Evolutionary conservation across 345 rosid species (phyloP).

Genomic region (Diplotaxis tenuifolia): DNA sequence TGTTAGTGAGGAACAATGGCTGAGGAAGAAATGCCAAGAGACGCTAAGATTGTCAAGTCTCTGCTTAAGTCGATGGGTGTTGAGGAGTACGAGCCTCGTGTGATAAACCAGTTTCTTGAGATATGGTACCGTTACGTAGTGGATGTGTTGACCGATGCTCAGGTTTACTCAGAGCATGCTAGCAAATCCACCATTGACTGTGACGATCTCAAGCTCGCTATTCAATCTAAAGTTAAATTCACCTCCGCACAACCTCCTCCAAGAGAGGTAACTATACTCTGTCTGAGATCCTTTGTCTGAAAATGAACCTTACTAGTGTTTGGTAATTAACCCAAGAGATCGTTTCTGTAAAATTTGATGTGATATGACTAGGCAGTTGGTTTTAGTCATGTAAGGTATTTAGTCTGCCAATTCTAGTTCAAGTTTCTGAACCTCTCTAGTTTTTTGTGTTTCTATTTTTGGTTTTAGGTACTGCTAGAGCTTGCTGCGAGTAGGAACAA

Average conservation of each 20-base stretch:
- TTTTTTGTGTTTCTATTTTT: too few species aligned
- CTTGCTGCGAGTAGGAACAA: constrained; percentile 81
- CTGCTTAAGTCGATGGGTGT: constrained; percentile 91
- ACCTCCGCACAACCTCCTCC: constrained; percentile 95
- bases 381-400: too few species aligned
- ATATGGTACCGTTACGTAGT: constrained; percentile 89
- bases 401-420: too few species aligned
- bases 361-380: too few species aligned
- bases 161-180: constrained; percentile 90
- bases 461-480: constrained; percentile 60
- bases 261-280: constrained; percentile 62
- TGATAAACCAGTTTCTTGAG: constrained; percentile 82
- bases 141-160: constrained; percentile 78
- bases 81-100: constrained; percentile 87
- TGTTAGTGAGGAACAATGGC: constrained; percentile 41
- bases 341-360: too few species aligned
- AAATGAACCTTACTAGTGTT: too few species aligned
- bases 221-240: constrained; percentile 82
- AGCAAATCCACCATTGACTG: constrained; percentile 67
- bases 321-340: too few species aligned
- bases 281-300: too few species aligned
- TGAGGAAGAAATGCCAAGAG: constrained; percentile 72
- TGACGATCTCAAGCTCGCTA: constrained; percentile 91
- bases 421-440: too few species aligned
- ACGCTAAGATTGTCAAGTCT: constrained; percentile 77